Base-by-base conservation (phyloP, 2,329 filamentous ascomycete species). In the Cladophialophora psammophila region DNA sequence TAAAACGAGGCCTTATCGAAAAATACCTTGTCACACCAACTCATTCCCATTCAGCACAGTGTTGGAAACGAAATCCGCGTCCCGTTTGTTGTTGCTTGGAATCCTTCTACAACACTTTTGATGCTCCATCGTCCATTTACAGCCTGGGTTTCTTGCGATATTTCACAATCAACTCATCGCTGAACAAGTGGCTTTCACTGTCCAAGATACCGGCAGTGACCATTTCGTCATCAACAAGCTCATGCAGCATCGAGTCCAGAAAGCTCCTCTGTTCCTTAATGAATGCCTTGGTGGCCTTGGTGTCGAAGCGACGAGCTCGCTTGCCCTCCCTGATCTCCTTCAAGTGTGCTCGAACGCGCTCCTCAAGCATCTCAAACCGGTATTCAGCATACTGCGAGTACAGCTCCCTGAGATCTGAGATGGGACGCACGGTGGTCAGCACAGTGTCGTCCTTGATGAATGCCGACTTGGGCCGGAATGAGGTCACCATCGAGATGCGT, bases 401-500 rank as follows among this genome's bases (percentile, higher is more conserved):
- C 2, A 90, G 79, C 71, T 86, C 83, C 0, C 80, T 78, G 1
- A 87, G 77, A 68, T 88, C 79, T 2, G 86, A 88, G 68, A 90
- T 85, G 0, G 80, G 80, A 0, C 87, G 84, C 13, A 89, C 85
- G 0, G 85, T 88, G 2, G 82, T 86, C 48, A 91, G 80, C 3
- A 87, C 85, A 1, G 85, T 86, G 71, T 90, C 87, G 72, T 91
- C 89, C 15, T 81, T 82, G 50, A 86, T 73, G 20, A 78, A 78
- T 1, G 87, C 80, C 26, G 81, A 83, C 60, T 82, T 84, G 1
- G 88, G 87, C 9, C 89, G 83, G 79, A 90, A 90, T 3, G 86
- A 87, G 0, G 88, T 91, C 59, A 91, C 87, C 79, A 88, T 87
- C 52, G 82, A 86, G 76, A 91, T 89, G 38, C 88, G 84, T 75